phyloP scores from a whole-genome alignment of 768 basidiomycete genomes.

The Mycena rebaudengoi region DNA sequence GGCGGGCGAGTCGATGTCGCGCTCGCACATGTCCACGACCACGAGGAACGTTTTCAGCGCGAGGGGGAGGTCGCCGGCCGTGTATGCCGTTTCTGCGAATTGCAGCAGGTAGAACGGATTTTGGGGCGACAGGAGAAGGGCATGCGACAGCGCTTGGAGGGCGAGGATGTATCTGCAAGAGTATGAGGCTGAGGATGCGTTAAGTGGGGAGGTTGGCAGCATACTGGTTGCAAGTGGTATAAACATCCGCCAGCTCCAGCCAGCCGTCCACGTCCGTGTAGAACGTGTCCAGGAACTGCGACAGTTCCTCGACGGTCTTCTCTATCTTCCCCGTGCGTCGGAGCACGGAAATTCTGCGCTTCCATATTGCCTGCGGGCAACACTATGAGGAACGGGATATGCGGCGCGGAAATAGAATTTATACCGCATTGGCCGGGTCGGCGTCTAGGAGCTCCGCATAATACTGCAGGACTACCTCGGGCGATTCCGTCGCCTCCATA shows the following conservation, averaged over 20 bases:
- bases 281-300: constrained; percentile 81
- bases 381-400: not conserved
- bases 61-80: constrained; percentile 75
- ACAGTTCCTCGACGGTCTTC: constrained; percentile 75
- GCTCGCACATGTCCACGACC: constrained; percentile 80
- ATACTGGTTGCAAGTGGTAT: constrained; percentile 78
- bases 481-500: constrained; percentile 71
- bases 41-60: constrained; percentile 83
- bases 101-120: constrained; percentile 88
- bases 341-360: constrained; percentile 81
- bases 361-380: constrained; percentile 68
- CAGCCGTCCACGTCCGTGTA: constrained; percentile 91
- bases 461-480: constrained; percentile 65
- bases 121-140: constrained; percentile 82
- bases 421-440: constrained; percentile 76
- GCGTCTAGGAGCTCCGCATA: constrained; percentile 71
- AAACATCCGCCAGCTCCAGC: constrained; percentile 86
- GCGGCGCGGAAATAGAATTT: constrained; percentile 30
- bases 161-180: constrained; percentile 71
- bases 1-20: constrained; percentile 52
- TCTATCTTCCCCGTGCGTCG: constrained; percentile 69
- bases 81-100: constrained; percentile 89
- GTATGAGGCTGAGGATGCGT: not conserved
- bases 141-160: constrained; percentile 82
- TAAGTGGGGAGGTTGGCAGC: constrained; percentile 34